Conservation (phyloP, 2,329 filamentous ascomycete species). For the Venturia carpophila region DNA sequence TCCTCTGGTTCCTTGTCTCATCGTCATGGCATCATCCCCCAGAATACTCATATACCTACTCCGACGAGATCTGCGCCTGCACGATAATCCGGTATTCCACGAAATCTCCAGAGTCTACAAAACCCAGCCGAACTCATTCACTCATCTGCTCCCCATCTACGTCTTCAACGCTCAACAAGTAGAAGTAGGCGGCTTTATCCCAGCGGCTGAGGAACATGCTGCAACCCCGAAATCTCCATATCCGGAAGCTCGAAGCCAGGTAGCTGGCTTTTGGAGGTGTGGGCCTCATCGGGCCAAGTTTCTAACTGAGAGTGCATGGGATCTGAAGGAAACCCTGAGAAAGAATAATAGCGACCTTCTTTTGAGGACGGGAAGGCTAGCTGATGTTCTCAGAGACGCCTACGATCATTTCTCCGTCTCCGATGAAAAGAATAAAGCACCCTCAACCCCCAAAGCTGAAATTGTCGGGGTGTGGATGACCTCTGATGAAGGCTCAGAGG, state of each 20-base stretch:
- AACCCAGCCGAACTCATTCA: constrained; percentile 9
- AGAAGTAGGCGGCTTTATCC: constrained; percentile 67
- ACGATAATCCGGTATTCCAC: constrained; percentile 68
- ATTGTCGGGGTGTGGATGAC: constrained; percentile 68
- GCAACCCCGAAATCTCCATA: constrained; percentile 49
- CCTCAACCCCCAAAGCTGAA: constrained; percentile 29
- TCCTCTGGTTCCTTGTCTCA: background rate
- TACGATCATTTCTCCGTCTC: constrained; percentile 37
- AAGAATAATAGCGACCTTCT: constrained; percentile 52
- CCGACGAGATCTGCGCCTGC: constrained; percentile 62
- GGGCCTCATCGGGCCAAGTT: constrained; percentile 66
- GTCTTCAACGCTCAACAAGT: constrained; percentile 46
- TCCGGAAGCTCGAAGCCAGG: constrained; percentile 56
- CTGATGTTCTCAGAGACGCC: constrained; percentile 52
- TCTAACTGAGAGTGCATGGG: constrained; percentile 63
- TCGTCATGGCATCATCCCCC: constrained; percentile 20
- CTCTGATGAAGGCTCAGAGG: constrained; percentile 60
- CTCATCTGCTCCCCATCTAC: constrained; percentile 20
- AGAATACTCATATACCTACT: constrained; percentile 61
- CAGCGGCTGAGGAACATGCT: constrained; percentile 29
- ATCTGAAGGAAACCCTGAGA: constrained; percentile 57
- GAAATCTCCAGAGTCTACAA: constrained; percentile 34
- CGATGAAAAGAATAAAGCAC: constrained; percentile 19
- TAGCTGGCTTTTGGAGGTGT: constrained; percentile 64
- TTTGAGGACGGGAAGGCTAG: constrained; percentile 55